phyloP scores from a whole-genome alignment of 2,329 filamentous ascomycete genomes.

The Aureobasidium sp. region DNA sequence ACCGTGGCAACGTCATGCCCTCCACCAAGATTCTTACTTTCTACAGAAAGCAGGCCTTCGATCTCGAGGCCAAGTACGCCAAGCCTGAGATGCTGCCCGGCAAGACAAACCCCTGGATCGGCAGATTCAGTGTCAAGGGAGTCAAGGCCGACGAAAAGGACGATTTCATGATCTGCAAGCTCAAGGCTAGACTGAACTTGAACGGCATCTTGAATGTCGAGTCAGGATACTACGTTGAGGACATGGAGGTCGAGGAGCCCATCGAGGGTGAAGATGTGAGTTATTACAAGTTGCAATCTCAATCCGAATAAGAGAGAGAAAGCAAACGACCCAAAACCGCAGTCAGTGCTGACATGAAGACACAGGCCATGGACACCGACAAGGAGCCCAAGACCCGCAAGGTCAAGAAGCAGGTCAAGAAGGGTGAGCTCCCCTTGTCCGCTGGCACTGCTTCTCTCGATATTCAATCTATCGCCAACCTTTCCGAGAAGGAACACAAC shows the following conservation, averaged over 20 bases:
- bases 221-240: constrained; percentile 95
- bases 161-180: constrained; percentile 99
- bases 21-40: constrained; percentile 99
- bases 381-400: constrained; percentile 71
- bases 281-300: constrained; percentile 26
- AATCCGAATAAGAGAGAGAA: constrained; percentile 8
- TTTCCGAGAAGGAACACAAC: constrained; percentile 71
- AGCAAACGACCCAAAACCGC: constrained; percentile 17
- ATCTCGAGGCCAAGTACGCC: constrained; percentile 89
- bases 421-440: constrained; percentile 86
- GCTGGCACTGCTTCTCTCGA: constrained; percentile 78
- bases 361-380: constrained; percentile 62
- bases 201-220: constrained; percentile 96
- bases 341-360: constrained; percentile 26
- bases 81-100: constrained; percentile 81
- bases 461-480: constrained; percentile 54
- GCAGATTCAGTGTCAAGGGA: constrained; percentile 94
- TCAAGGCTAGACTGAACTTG: constrained; percentile 93
- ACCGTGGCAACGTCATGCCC: constrained; percentile 91
- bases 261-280: constrained; percentile 58
- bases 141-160: constrained; percentile 90
- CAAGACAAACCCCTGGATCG: constrained; percentile 90
- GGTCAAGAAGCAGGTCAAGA: constrained; percentile 98
- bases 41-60: constrained; percentile 96
- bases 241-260: constrained; percentile 93